Percentiles rank a stretch among this genome's conserved stretches.
phyloP scores from a whole-genome alignment of 2,329 filamentous ascomycete genomes.

The Cladobotryum protrusum region DNA sequence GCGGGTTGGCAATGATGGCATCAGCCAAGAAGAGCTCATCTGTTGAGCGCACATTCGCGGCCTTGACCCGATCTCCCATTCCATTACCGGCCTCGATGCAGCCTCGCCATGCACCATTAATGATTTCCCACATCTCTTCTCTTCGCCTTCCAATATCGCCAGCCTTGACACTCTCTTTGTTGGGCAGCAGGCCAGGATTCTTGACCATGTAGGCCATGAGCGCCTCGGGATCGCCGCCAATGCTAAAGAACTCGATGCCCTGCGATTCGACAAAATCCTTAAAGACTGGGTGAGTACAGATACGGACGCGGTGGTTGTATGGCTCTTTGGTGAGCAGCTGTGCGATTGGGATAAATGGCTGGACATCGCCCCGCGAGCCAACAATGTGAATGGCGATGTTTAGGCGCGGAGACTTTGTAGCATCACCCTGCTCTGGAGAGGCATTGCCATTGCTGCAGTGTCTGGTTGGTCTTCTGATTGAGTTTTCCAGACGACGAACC shows the following conservation, averaged over 20 bases:
- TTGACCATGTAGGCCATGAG: conserved; percentile 39
- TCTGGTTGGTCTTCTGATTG: conserved; percentile 4
- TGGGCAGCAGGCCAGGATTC: conserved; percentile 34
- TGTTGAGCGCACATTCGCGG: conserved; percentile 19
- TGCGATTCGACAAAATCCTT: conserved; percentile 45
- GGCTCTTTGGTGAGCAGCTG: conserved; percentile 30
- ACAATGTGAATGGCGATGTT: conserved; percentile 30
- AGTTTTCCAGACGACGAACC: conserved; percentile 19
- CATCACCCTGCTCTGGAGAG: background rate
- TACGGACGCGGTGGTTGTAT: conserved; percentile 47
- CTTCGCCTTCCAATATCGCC: conserved; percentile 32
- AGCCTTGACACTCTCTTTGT: conserved; percentile 27
- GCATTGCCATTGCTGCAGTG: background rate
- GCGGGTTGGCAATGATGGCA: conserved; percentile 49
- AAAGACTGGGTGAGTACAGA: conserved; percentile 51
- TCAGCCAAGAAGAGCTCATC: conserved; percentile 45
- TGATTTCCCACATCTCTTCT: conserved; percentile 32
- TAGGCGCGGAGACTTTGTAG: conserved; percentile 15
- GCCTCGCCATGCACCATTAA: conserved; percentile 30
- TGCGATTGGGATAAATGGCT: conserved; percentile 55
- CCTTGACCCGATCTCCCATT: conserved; percentile 21
- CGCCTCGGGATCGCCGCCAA: conserved; percentile 49
- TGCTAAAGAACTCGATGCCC: conserved; percentile 51
- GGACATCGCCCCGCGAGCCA: conserved; percentile 30
- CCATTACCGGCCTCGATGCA: conserved; percentile 33